These are phyloP conservation scores for Phyllosticta capitalensis DNA, from an alignment of 2,329 filamentous ascomycete genomes.

Conservation along the genomic window DNA sequence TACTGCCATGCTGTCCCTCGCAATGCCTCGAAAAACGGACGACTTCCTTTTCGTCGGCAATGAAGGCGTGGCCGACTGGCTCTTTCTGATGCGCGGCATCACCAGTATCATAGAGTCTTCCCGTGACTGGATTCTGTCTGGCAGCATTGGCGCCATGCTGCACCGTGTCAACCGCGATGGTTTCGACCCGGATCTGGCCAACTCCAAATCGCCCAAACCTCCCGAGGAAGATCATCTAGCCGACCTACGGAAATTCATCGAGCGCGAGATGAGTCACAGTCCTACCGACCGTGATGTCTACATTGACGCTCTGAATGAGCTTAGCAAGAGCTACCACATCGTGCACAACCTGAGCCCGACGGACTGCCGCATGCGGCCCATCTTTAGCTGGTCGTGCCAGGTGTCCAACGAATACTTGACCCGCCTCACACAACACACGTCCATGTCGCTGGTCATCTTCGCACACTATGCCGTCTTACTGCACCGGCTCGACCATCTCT, in stretches of 20 bases:
- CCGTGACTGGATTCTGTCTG: slow-evolving; percentile 2
- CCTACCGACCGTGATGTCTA: neutral
- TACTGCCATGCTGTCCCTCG: slow-evolving; percentile 6
- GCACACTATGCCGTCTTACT: slow-evolving; percentile 3
- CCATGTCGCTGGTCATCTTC: slow-evolving; percentile 3
- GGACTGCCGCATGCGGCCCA: slow-evolving; percentile 5
- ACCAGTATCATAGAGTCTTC: neutral
- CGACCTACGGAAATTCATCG: slow-evolving; percentile 4
- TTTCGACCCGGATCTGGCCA: neutral
- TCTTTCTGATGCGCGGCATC: slow-evolving; percentile 9
- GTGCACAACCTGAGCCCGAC: neutral
- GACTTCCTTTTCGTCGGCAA: slow-evolving; percentile 5
- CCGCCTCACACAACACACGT: neutral
- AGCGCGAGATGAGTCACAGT: neutral
- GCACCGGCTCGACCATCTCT: slow-evolving; percentile 6
- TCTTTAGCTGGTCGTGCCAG: slow-evolving; percentile 3
- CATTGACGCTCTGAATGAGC: neutral
- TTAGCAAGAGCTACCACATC: neutral
- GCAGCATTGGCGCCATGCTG: slow-evolving; percentile 3
- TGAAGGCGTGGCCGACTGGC: slow-evolving; percentile 7
- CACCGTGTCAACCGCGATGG: slow-evolving; percentile 1
- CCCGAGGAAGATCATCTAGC: slow-evolving; percentile 2
- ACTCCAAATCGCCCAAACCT: neutral
- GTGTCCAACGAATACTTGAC: slow-evolving; percentile 6
- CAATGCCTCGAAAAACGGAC: slow-evolving; percentile 5